Base-by-base conservation (phyloP, 108 stramenopile genomes). In the Nannochloropsis oceanica region DNA sequence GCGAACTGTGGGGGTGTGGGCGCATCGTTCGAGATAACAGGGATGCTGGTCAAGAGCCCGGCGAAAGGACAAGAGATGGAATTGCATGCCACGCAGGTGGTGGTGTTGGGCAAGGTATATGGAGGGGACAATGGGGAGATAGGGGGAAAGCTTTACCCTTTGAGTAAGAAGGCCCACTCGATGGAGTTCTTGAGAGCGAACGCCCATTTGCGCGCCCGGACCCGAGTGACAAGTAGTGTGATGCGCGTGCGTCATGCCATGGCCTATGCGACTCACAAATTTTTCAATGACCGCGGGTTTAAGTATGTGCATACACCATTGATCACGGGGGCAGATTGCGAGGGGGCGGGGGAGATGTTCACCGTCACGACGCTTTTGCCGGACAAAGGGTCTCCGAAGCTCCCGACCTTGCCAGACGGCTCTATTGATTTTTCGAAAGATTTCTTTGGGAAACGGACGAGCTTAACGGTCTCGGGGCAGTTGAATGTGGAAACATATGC, bases 311-410 rank as follows among this genome's bases (percentile, higher is more conserved):
- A 95, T 90, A 94, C 95, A 22, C 94, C 94, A 25, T 87, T 92
- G 80, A 91, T 93, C 44, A 93, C 92, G 80, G 90, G 80, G 85
- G 93, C 94, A 27, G 97, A 98, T 93, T 96, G 96, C 90, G 97
- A 98, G 93, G 97, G 97, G 18, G 97, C 97, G 10, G 97, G 97
- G 1, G 97, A 98, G 90, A 93, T 93, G 84, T 96, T 98, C 89
- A 86, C 87, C 1, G 94, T 98, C 13, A 93, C 92, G 43, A 92
- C 93, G 12, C 80, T 93, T 42, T 79, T 92, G 81, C 91, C 92
- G 12, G 85, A 86, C 42, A 87, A 84, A n/a, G 25, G 8, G 14
- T 11, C 85, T 18, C 79, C 42, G 44, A 81, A 80, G 50, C 26
- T 84, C 22, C 84, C 84, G 13, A 80, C 12, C 79, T 12, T 12